phyloP scores from a whole-genome alignment of 495 filamentous ascomycete genomes.

The Terfezia claveryi region DNA sequence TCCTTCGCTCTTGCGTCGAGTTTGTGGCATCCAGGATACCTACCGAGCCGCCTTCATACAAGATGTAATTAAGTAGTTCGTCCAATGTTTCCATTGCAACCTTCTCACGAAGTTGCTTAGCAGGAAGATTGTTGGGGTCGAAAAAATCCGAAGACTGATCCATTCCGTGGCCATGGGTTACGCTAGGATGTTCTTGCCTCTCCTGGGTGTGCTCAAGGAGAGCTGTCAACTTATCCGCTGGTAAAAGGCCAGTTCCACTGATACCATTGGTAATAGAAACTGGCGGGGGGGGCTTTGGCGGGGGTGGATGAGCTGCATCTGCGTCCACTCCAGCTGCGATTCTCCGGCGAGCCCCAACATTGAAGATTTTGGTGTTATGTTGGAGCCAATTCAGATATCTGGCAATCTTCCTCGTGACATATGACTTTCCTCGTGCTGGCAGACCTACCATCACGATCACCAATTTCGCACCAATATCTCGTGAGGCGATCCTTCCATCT shows the following conservation, averaged over 20 bases:
- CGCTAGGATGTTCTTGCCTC: neutral
- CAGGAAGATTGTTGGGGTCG: slow-evolving; percentile 67
- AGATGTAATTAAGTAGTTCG: slow-evolving; percentile 70
- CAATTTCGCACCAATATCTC: slow-evolving; percentile 84
- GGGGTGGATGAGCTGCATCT: slow-evolving; percentile 18
- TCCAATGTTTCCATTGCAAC: slow-evolving; percentile 81
- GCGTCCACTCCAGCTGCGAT: slow-evolving; percentile 40
- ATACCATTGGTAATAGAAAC: neutral
- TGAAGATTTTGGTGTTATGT: slow-evolving; percentile 87
- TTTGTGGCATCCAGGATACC: slow-evolving; percentile 97
- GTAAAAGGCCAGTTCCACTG: neutral
- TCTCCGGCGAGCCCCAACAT: slow-evolving; percentile 77
- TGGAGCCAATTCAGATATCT: slow-evolving; percentile 94
- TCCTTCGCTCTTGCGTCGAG: slow-evolving; percentile 67
- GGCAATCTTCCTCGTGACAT: slow-evolving; percentile 93
- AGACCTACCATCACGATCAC: slow-evolving; percentile 97
- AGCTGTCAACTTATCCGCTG: slow-evolving; percentile 10
- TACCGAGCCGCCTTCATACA: slow-evolving; percentile 65
- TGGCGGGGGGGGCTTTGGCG: slow-evolving; percentile 6
- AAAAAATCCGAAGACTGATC: slow-evolving; percentile 90
- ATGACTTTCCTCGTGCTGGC: slow-evolving; percentile 86
- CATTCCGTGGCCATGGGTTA: slow-evolving; percentile 29
- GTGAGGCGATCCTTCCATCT: slow-evolving; percentile 73
- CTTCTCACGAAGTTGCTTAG: slow-evolving; percentile 67
- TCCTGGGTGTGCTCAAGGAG: slow-evolving; percentile 22